Conservation (phyloP, 1,139 yeast species). For the Sugiyamaella novakii region DNA sequence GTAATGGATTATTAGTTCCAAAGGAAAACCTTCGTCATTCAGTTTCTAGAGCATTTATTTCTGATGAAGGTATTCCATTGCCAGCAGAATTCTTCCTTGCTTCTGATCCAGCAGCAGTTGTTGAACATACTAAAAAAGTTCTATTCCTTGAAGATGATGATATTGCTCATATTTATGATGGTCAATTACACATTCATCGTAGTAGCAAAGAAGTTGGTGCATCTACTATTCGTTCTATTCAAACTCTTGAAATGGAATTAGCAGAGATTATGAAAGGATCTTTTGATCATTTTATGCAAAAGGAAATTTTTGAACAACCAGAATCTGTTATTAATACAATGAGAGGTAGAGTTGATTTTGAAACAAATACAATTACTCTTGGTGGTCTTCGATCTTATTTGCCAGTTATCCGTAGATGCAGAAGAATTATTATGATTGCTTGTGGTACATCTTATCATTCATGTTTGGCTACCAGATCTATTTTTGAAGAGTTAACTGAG, state of each 20-base stretch:
- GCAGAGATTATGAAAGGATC: conserved; percentile 98
- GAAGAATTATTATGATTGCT: conserved; percentile 97
- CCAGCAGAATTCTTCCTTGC: conserved; percentile 96
- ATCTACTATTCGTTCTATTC: conserved; percentile 91
- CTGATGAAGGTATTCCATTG: conserved; percentile 89
- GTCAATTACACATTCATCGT: conserved; percentile 97
- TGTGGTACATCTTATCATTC: conserved; percentile 99
- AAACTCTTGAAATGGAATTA: conserved; percentile 94
- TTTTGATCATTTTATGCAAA: conserved; percentile 96
- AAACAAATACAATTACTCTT: conserved; percentile 69
- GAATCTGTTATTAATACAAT: conserved; percentile 97
- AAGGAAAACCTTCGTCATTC: conserved; percentile 65
- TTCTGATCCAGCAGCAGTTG: conserved; percentile 97
- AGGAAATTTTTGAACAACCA: conserved; percentile 98
- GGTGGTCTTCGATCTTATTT: conserved; percentile 90
- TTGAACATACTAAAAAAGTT: conserved; percentile 96
- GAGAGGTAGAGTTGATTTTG: conserved; percentile 99
- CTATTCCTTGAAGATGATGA: conserved; percentile 97
- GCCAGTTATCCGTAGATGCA: conserved; percentile 88
- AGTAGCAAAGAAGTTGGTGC: conserved; percentile 90
- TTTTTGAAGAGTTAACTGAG: conserved; percentile 95
- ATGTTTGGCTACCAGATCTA: conserved; percentile 93
- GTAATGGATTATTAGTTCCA: conserved; percentile 26
- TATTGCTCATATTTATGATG: conserved; percentile 96
- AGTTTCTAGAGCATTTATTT: conserved; percentile 87